Evolutionary conservation across 129 eudicot genomes (phyloP).

Genomic region (sunflower (Helianthus annuus)): DNA sequence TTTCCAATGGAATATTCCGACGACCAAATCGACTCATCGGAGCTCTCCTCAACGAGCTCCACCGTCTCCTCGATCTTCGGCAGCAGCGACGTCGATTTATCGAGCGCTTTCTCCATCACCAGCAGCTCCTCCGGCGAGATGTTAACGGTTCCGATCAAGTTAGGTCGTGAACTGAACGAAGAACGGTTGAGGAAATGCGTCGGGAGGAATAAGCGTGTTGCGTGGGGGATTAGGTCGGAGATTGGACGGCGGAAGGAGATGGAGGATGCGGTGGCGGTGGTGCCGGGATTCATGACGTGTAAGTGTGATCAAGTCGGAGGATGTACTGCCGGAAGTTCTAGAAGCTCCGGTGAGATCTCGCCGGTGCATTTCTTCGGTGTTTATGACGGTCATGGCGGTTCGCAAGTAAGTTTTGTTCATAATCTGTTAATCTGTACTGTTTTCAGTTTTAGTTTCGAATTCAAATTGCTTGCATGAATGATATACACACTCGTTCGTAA

Average conservation of each 20-base stretch:
- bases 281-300: conserved; percentile 52
- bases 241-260: conserved; percentile 64
- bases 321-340: conserved; percentile 44
- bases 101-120: conserved; percentile 31
- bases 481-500: background rate
- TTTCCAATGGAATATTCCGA: conserved; percentile 13
- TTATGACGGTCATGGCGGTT: conserved; percentile 74
- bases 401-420: conserved; percentile 40
- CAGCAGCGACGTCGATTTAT: conserved; percentile 22
- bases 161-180: background rate
- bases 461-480: background rate
- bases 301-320: conserved; percentile 59
- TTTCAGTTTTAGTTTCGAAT: background rate
- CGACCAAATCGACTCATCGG: conserved; percentile 31
- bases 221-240: conserved; percentile 55
- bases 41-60: conserved; percentile 31
- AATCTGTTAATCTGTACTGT: background rate
- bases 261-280: conserved; percentile 66
- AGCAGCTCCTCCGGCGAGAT: conserved; percentile 59
- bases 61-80: conserved; percentile 39
- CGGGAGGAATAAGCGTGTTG: conserved; percentile 48
- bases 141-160: conserved; percentile 22
- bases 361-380: conserved; percentile 67
- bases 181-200: conserved; percentile 37
- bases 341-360: conserved; percentile 44